Base-by-base conservation (phyloP, 768 basidiomycete genomes). In the Russula sp. region DNA sequence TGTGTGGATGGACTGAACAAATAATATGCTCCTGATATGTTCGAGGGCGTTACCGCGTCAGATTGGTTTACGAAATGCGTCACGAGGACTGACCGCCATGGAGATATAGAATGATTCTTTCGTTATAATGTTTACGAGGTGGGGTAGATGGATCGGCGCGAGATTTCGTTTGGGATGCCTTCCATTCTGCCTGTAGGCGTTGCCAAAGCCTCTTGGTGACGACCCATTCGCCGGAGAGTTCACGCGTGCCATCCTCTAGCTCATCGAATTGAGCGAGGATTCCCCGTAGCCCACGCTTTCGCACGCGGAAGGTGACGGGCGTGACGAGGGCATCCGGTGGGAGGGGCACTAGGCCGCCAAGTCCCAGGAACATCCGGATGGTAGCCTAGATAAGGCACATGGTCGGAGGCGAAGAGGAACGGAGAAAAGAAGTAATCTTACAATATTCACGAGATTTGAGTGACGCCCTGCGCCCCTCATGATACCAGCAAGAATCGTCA, bases 221-320 rank as follows among this genome's bases (percentile, higher is more conserved):
- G 27, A 98, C 87, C 96, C 96, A 99, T 78, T 99, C 96, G 0
- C 94, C 96, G 1, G 85, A 85, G 35, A 99, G 79, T 70, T 95
- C 90, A 4, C 96, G 82, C 9, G 70, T 73, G 39, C 94, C 95
- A 10, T 80, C 80, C 74, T 99, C 96, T 18, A 78, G 71, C 5
- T 78, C 81, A 71, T 98, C 96, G 59, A 82, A 83, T 7, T 85
- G 78, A 6, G 82, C 78, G 16, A 99, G 82, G 57, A 98, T 86
- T 14, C 96, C 96, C 37, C 85, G 83, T 34, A 97, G 78, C 8
- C 80, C 75, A 6, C 89, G 85, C 65, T 76, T 81, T 56, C 80
- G 84, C 48, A 98, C 94, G 44, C 77, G 80, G 72, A 98, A 99
- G 0, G 92, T 91, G 50, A 99, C 90, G 13, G 96, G 94, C 2